These are phyloP conservation scores for Ambrosia artemisiifolia DNA, from an alignment of 129 eudicot species.

Conservation along the genomic window DNA sequence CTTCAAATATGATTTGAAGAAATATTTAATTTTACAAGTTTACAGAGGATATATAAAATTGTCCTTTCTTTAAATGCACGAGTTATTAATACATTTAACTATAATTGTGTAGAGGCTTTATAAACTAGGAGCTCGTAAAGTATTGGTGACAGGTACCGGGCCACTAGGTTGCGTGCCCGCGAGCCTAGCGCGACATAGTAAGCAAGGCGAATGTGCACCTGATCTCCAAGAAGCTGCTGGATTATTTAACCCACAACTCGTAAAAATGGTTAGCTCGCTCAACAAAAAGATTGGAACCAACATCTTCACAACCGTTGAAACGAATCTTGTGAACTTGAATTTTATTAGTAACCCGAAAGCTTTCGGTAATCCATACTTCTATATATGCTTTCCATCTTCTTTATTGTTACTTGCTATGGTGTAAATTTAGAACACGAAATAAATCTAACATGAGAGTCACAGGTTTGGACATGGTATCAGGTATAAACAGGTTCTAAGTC, in stretches of 20 bases:
- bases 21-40: too few species aligned
- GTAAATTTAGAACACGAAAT: neutral
- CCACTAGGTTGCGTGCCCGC: slow-evolving; percentile 84
- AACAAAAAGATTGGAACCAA: slow-evolving; percentile 44
- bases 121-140: slow-evolving; percentile 55
- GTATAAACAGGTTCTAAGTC: neutral
- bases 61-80: neutral
- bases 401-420: neutral
- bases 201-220: slow-evolving; percentile 52
- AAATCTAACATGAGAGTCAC: neutral
- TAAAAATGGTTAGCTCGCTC: slow-evolving; percentile 35
- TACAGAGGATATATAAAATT: too few species aligned
- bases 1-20: too few species aligned
- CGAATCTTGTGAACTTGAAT: slow-evolving; percentile 43
- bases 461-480: neutral
- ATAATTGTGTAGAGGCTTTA: slow-evolving; percentile 46
- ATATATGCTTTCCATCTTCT: neutral
- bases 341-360: slow-evolving; percentile 52
- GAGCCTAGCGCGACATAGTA: slow-evolving; percentile 52
- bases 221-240: slow-evolving; percentile 55
- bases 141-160: slow-evolving; percentile 70
- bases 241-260: slow-evolving; percentile 55
- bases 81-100: too few species aligned
- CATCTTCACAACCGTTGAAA: slow-evolving; percentile 51
- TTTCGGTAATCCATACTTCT: slow-evolving; percentile 37